phyloP scores from a whole-genome alignment of 139 green algal species.

The Pseudopediastrum boryanum region DNA sequence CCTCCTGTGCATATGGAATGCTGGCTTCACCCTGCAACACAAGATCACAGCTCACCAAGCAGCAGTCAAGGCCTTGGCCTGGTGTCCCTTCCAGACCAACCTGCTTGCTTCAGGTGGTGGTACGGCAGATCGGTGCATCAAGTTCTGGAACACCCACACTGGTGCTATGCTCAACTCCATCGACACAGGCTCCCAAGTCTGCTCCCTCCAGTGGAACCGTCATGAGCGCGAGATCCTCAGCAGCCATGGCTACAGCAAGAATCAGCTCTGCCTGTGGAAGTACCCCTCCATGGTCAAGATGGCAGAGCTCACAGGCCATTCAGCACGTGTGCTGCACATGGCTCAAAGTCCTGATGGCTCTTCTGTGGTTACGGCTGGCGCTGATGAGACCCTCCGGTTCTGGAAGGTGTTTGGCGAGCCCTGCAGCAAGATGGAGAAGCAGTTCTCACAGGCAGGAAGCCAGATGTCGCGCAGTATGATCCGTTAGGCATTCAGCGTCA shows the following conservation, averaged over 20 bases:
- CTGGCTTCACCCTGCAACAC: conserved; percentile 49
- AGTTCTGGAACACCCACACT: conserved; percentile 97
- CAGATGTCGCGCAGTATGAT: too few relatives aligned
- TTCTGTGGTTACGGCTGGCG: conserved; percentile 57
- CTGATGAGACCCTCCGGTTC: conserved; percentile 96
- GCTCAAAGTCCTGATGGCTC: conserved; percentile 91
- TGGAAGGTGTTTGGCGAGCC: conserved; percentile 88
- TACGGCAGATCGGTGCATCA: conserved; percentile 95
- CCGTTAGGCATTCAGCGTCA: too few relatives aligned
- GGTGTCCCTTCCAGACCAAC: conserved; percentile 84
- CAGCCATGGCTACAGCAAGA: conserved; percentile 98
- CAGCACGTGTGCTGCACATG: conserved; percentile 94
- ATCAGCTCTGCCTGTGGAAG: conserved; percentile 94
- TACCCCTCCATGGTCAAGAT: conserved; percentile 89
- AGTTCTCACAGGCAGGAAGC: too few relatives aligned
- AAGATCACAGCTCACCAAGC: conserved; percentile 60
- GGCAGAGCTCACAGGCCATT: conserved; percentile 95
- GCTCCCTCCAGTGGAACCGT: conserved; percentile 94
- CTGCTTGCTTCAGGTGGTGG: conserved; percentile 93
- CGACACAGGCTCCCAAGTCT: conserved; percentile 96
- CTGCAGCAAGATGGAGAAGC: too few relatives aligned
- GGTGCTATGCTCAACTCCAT: conserved; percentile 78
- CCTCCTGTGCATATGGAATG: conserved; percentile 62
- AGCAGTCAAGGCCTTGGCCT: conserved; percentile 94
- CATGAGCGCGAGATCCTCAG: conserved; percentile 97